Base-by-base conservation (phyloP, 2,329 filamentous ascomycete genomes). In the Xylariaceae sp. region DNA sequence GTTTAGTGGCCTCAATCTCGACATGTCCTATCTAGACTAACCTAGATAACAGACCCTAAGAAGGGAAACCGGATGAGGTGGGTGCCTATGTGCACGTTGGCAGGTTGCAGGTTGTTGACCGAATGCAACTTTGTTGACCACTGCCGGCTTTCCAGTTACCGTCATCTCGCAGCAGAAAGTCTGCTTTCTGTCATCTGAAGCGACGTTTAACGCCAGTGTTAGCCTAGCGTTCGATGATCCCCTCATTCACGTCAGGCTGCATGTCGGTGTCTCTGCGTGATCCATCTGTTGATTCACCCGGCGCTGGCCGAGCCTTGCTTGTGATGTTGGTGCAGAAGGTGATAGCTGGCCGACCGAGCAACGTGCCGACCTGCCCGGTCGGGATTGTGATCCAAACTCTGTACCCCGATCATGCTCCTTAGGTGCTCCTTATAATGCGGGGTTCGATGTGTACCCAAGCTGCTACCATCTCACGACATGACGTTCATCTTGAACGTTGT, bases 151-250 rank as follows among this genome's bases (percentile, higher is more conserved):
- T n/a, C n/a, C n/a, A n/a, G n/a, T 17, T 13, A 36, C 18, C 42
- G 38, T 41, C 42, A 41, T 40, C 38, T 38, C 35, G 27, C 38
- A 16, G 32, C 12, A 14, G 11, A 31, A 34, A n/a, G 36, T 14
- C 34, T 24, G 31, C 29, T 30, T 35, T 32, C 13, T 14, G 21
- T 28, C 14, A 26, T 23, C 18, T 34, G 31, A 14, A 18, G 23
- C 6, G 9, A n/a, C 15, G 31, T 18, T 36, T 28, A 4, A 9
- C 21, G 14, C 35, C 27, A 15, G 34, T 34, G 30, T 32, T 13
- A 23, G 34, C 27, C 31, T 38, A 33, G 38, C 15, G 27, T 34
- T 41, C 24, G 42, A 36, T 23, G 42, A 44, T 44, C 38, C 29
- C 9, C 32, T 38, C 42, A 35, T n/a, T 41, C 42, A 44, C 41